Conservation (phyloP, 192 early-diverging fungal species). For the Podila epicladia region DNA sequence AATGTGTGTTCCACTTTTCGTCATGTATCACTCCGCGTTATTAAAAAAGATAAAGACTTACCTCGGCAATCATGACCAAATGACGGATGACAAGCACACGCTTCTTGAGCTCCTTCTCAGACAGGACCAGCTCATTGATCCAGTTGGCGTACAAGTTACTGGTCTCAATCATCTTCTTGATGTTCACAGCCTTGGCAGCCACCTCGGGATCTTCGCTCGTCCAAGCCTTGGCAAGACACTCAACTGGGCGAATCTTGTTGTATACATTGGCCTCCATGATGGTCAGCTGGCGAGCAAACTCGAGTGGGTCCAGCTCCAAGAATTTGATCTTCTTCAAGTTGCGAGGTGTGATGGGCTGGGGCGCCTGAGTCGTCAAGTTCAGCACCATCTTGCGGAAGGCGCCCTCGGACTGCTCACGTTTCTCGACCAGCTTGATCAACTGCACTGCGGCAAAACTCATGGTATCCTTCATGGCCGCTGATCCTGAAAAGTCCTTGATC, state of each 20-base stretch:
- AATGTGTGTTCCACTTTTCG: no score
- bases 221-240: constrained; percentile 95
- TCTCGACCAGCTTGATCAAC: constrained; percentile 82
- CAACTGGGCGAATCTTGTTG: constrained; percentile 84
- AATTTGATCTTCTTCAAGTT: constrained; percentile 83
- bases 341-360: constrained; percentile 84
- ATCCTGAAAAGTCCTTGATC: constrained; percentile 79
- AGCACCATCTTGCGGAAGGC: constrained; percentile 69
- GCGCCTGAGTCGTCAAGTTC: constrained; percentile 70
- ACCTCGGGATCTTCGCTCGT: constrained; percentile 61
- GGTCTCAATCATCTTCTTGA: constrained; percentile 87
- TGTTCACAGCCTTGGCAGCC: constrained; percentile 78
- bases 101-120: constrained; percentile 83
- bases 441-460: constrained; percentile 77
- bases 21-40: no score
- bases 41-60: background rate
- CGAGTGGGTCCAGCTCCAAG: constrained; percentile 90
- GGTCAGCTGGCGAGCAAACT: constrained; percentile 96
- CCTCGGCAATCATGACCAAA: constrained; percentile 85
- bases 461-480: constrained; percentile 75
- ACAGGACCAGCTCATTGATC: constrained; percentile 87
- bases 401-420: constrained; percentile 70
- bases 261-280: constrained; percentile 89
- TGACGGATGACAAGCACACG: constrained; percentile 81
- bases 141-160: constrained; percentile 84